Base-by-base conservation (phyloP, 1,139 yeast genomes). In the Yamadazyma diddensiae region DNA sequence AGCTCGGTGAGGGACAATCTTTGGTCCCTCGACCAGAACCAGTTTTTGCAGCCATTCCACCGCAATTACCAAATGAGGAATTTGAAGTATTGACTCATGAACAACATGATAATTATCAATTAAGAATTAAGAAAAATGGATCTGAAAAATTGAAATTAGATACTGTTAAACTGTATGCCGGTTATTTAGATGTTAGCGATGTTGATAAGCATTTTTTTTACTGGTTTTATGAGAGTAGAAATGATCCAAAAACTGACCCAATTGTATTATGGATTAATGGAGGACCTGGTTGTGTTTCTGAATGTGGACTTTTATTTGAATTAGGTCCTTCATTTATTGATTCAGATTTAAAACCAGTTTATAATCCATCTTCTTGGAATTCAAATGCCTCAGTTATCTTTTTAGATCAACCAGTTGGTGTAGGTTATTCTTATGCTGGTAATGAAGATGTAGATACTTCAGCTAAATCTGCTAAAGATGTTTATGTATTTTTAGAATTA, bases 321-420 rank as follows among this genome's bases (percentile, higher is more conserved):
- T 69, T 86, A 50, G 95, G 95, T 14, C 90, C 95, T 16, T 72
- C 94, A 2, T 72, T 81, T 15, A 77, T 86, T 39, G 77, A 71
- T 44, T 53, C 67, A 19, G 68, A 77, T 35, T 60, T 82, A 48
- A 72, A 77, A 49, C 90, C 92, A 17, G 70, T 79, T 33, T 65
- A 63, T 58, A 85, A 86, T 62, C 86, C 87, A 27, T 64, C 73
- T 58, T 71, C 94, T 10, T 86, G 95, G 95, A 86, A 85, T 59
- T 65, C 73, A 46, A 85, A 85, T 49, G 95, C 95, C 11, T 75
- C 90, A 14, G 87, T 86, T 23, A 84, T 87, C 52, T 87, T 82
- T 16, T 70, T 87, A 47, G 96, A 87, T 59, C 95, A 86, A 61
- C 96, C 96, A 1, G 92, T 86, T 34, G 84, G 84, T 41, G 94